Conservation (phyloP, 2,329 filamentous ascomycete genomes). For the Apiospora malaysiana region DNA sequence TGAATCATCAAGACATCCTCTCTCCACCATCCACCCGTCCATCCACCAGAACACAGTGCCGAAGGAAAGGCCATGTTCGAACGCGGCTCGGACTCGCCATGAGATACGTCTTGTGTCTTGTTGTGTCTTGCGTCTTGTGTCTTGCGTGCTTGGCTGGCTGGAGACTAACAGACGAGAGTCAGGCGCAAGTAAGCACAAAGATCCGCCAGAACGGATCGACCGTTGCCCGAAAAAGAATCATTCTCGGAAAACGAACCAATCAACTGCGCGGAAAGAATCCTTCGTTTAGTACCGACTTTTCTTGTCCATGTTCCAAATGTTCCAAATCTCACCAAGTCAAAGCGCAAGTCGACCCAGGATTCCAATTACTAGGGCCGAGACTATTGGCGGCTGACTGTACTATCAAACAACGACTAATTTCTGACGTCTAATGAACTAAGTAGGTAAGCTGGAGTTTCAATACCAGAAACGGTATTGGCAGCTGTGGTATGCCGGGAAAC, state of each 20-base stretch:
- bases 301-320: neutral
- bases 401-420: slow-evolving; percentile 8
- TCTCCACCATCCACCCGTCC: neutral
- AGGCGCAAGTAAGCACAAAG: neutral
- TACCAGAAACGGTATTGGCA: neutral
- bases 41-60: neutral
- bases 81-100: neutral
- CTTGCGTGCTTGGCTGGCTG: slow-evolving; percentile 5
- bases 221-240: slow-evolving; percentile 1
- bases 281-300: neutral
- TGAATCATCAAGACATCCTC: neutral
- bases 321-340: slow-evolving; percentile 6
- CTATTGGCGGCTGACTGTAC: slow-evolving; percentile 15
- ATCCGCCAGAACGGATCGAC: slow-evolving; percentile 13
- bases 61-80: neutral
- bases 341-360: neutral
- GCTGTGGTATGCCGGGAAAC: neutral
- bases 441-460: neutral
- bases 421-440: neutral
- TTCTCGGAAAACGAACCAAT: neutral
- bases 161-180: neutral
- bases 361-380: neutral
- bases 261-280: neutral
- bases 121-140: neutral
- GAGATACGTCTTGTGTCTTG: neutral